Base-by-base conservation (phyloP, 2,329 filamentous ascomycete species). In the Cladosporium sp. region DNA sequence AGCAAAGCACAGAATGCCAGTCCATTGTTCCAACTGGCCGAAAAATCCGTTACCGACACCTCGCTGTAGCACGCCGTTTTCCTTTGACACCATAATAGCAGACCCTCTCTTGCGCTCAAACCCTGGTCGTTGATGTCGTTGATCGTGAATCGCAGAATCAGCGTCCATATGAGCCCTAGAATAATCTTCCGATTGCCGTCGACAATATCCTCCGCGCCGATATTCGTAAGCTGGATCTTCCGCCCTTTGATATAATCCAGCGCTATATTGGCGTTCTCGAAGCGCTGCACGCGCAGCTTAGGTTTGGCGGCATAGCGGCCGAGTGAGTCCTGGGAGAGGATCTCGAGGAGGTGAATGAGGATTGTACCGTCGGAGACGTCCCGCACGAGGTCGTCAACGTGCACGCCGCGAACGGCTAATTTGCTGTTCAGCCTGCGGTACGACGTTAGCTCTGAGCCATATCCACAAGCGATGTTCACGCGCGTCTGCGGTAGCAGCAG, bases 1-100 rank as follows among this genome's bases (percentile, higher is more conserved):
- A 99, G 81, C 59, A 99, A 81, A 28, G 94, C 94, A 72, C 94
- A 99, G 72, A 99, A 99, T 45, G 94, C 94, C 60, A 99, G 80
- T 9, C 94, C 94, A 73, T 99, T 90, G 72, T 97, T 99, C 94
- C 94, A 99, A 75, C 94, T 97, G 36, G 82, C 81, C 59, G 92
- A 96, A 74, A 99, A 99, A 76, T 99, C 93, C 56, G 90, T 84
- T 39, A 99, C 92, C 66, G 97, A 89, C 20, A 99, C 92, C 72
- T 95, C 94, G 61, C 97, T 92, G 74, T 99, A 99, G 76, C 94
- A 99, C 7, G 94, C 94, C 30, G 94, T 99, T 79, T 99, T 99
- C 68, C 94, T 84, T 77, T 99, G 93, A 79, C 94, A 99, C 94
- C 94, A 99, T 22, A 99, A 78, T 59, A 99, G 77, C 68, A 99